Percentiles rank a stretch among this genome's conserved stretches.
phyloP scores from a whole-genome alignment of 176 grass and related monocot species.

The Paspalum notatum region DNA sequence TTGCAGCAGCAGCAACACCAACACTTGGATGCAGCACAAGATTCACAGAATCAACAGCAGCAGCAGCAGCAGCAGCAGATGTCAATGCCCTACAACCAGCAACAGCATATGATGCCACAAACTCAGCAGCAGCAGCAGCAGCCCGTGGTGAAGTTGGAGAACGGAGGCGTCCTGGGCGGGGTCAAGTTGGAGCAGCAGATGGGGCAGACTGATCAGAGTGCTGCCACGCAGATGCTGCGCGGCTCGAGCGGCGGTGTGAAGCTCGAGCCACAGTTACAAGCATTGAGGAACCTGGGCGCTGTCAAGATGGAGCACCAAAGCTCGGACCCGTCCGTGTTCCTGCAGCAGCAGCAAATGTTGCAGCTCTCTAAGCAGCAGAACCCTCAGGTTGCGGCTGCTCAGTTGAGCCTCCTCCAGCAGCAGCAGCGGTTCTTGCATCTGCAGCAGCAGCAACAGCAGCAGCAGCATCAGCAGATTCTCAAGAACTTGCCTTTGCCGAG shows the following conservation, averaged over 20 bases:
- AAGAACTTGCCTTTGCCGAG: slow-evolving; percentile 72
- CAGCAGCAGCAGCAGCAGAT: slow-evolving; percentile 50
- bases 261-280: slow-evolving; percentile 71
- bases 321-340: slow-evolving; percentile 56
- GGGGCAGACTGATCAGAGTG: slow-evolving; percentile 59
- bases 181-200: slow-evolving; percentile 85
- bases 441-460: slow-evolving; percentile 79
- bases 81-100: slow-evolving; percentile 59
- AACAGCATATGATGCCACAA: slow-evolving; percentile 50
- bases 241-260: slow-evolving; percentile 46
- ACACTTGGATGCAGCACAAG: slow-evolving; percentile 46
- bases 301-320: slow-evolving; percentile 79
- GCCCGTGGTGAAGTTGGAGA: slow-evolving; percentile 60
- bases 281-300: slow-evolving; percentile 64
- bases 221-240: slow-evolving; percentile 40
- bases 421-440: slow-evolving; percentile 76
- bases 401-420: slow-evolving; percentile 72
- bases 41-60: slow-evolving; percentile 50
- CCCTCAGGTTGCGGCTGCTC: slow-evolving; percentile 70
- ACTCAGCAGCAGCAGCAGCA: slow-evolving; percentile 42
- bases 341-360: slow-evolving; percentile 62
- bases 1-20: slow-evolving; percentile 47
- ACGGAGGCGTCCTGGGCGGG: slow-evolving; percentile 50
- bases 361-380: slow-evolving; percentile 82
- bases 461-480: slow-evolving; percentile 66